A percentile compares a stretch with the other conserved stretches of the same genome.
Conservation (phyloP, 1,284 basidiomycete genomes). For the Cerioporus squamosus region DNA sequence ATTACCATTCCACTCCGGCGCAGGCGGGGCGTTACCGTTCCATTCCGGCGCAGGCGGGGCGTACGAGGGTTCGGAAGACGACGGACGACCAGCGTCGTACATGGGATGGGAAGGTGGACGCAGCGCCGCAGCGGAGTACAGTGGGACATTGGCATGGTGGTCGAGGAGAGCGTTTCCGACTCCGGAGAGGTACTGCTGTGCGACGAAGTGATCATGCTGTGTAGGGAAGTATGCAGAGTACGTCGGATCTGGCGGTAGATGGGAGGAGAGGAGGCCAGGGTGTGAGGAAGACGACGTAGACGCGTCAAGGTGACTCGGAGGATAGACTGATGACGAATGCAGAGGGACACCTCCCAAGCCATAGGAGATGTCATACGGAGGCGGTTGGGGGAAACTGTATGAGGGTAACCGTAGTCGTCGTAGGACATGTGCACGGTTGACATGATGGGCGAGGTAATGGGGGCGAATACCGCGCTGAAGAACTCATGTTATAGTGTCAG, state of each 20-base stretch:
- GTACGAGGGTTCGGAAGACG: not conserved
- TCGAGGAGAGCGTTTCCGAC: not conserved
- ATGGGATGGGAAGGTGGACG: no score
- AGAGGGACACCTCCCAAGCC: constrained; percentile 8
- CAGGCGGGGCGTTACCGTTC: not conserved
- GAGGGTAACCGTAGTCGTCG: constrained; percentile 18
- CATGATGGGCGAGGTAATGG: constrained; percentile 6
- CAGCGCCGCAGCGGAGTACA: no score
- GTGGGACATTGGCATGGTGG: not conserved
- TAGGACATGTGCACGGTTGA: constrained; percentile 14
- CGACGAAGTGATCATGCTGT: constrained; percentile 2
- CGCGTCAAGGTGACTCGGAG: constrained; percentile 5
- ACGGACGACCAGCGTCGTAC: not conserved
- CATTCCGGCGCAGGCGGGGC: constrained; percentile 5
- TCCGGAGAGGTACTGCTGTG: not conserved
- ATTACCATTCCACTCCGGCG: constrained; percentile 7
- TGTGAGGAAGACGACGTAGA: not conserved
- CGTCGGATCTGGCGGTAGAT: not conserved
- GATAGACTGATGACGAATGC: constrained; percentile 2
- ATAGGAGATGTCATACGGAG: not conserved
- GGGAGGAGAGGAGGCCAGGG: not conserved
- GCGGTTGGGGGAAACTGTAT: no score
- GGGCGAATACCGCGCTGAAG: not conserved
- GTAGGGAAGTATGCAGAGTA: constrained; percentile 9
- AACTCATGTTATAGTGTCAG: constrained; percentile 11